A percentile compares a stretch with the other conserved stretches of the same genome.
phyloP scores from a whole-genome alignment of 2,329 filamentous ascomycete genomes.

The Ophiostoma triangulosporum region DNA sequence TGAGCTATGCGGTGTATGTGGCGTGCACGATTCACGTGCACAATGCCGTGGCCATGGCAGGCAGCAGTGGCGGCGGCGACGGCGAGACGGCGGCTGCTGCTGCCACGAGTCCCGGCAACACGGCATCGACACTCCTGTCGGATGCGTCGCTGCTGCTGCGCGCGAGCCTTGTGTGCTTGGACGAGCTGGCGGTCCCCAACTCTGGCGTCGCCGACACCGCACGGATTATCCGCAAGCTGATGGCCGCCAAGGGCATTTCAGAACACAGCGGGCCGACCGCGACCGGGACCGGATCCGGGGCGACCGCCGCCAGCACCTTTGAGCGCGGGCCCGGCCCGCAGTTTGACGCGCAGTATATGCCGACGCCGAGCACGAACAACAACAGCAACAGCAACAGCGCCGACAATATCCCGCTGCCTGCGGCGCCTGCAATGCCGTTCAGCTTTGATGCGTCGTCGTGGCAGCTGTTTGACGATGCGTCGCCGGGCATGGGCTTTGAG shows the following conservation, averaged over 20 bases:
- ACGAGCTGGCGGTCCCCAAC: conserved; percentile 21
- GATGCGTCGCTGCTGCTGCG: conserved; percentile 13
- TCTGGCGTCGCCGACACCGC: conserved; percentile 14
- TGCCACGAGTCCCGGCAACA: not conserved
- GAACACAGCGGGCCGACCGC: not conserved
- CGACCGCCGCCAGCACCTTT: too few relatives aligned
- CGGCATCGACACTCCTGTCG: not conserved
- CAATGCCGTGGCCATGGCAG: conserved; percentile 20
- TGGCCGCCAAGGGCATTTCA: conserved; percentile 8
- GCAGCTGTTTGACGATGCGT: conserved; percentile 4
- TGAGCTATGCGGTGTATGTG: conserved; percentile 26
- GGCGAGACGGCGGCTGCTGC: not conserved
- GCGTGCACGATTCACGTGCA: conserved; percentile 28
- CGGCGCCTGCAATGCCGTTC: not conserved
- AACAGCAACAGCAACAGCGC: not conserved
- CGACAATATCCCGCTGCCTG: not conserved
- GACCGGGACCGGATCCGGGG: not conserved
- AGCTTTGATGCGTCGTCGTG: not conserved
- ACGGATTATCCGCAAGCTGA: conserved; percentile 9
- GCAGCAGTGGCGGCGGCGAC: not conserved
- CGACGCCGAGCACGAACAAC: not conserved
- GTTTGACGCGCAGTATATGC: not conserved
- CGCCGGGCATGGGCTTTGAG: conserved; percentile 1
- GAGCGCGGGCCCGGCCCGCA: not conserved
- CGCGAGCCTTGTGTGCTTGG: conserved; percentile 20